Base-by-base conservation (phyloP, 139 green algal species). In the Desmodesmus armatus region DNA sequence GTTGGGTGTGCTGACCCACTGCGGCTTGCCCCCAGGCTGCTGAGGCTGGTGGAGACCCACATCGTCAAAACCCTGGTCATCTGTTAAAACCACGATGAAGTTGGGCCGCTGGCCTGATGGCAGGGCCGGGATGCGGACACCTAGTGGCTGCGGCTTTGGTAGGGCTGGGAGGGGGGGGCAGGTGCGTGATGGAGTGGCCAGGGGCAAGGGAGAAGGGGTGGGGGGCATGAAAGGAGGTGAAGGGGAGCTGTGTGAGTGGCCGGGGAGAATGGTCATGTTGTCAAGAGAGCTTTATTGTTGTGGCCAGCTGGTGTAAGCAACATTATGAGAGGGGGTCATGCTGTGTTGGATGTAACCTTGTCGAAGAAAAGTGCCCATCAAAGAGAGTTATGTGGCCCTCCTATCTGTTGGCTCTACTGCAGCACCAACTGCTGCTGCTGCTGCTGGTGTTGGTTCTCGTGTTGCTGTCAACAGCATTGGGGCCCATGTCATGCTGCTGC, bases 1-100 rank as follows among this genome's bases (percentile, higher is more conserved):
- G 80, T 86, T 79, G 0, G 80, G 80, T 29, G 80, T 86, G 35
- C 71, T 53, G 29, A 86, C 67, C 35, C 49, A 84, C 6, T n/a
- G 76, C 9, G 78, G 78, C 44, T 55, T 75, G 66, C 67, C 44
- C 23, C 67, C 51, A 27, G 49, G 47, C 63, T 86, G 40, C 25
- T 65, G 78, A 19, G 62, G 49, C 67, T 79, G 66, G 27, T 78
- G 80, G 21, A 79, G 23, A 5, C 63, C 78, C 1, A 84, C 35
- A 39, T 84, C 78, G 29, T 82, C 76, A 53, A n/a, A 82, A 23
- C 76, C 76, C 76, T 80, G 73, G 23, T 85, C 79, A 55, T 85
- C 79, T 67, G 65, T 77, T 17, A 85, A 29, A 29, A 85, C 67
- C 2, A 85, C 33, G 5, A 85, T 85, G 31, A 85, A 53, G 58